Evolutionary conservation across 495 filamentous ascomycete genomes (phyloP).

Genomic region (Amniculicola lignicola): DNA sequence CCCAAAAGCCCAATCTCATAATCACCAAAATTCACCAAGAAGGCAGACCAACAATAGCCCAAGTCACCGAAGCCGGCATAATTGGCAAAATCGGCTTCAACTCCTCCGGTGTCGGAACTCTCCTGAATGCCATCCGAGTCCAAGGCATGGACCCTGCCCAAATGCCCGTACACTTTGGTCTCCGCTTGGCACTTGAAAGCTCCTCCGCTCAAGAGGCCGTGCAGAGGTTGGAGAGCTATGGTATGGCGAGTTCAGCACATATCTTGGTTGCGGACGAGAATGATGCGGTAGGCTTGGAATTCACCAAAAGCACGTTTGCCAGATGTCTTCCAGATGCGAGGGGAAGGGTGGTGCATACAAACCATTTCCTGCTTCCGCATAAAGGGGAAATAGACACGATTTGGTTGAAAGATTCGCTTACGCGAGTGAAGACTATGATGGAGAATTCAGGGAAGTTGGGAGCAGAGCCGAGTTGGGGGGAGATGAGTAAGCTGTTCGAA

Average conservation of each 20-base stretch:
- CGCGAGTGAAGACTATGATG: slow-evolving; percentile 48
- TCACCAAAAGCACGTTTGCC: slow-evolving; percentile 54
- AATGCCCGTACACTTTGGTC: slow-evolving; percentile 61
- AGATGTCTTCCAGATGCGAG: slow-evolving; percentile 47
- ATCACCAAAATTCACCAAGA: slow-evolving; percentile 52
- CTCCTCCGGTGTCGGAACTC: slow-evolving; percentile 59
- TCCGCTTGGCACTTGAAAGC: slow-evolving; percentile 57
- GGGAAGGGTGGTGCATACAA: slow-evolving; percentile 58
- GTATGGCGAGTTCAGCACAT: slow-evolving; percentile 61
- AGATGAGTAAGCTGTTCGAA: slow-evolving; percentile 35
- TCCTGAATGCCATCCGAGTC: slow-evolving; percentile 64
- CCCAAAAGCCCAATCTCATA: slow-evolving; percentile 51
- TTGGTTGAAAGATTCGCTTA: slow-evolving; percentile 55
- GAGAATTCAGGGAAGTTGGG: slow-evolving; percentile 44
- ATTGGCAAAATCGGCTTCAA: slow-evolving; percentile 72
- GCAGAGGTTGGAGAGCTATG: slow-evolving; percentile 47
- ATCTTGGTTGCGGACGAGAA: slow-evolving; percentile 58
- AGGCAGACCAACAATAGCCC: slow-evolving; percentile 50
- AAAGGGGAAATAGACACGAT: slow-evolving; percentile 46
- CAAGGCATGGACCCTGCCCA: slow-evolving; percentile 53
- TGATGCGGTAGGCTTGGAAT: slow-evolving; percentile 56
- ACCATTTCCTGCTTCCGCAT: slow-evolving; percentile 57
- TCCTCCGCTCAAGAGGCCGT: slow-evolving; percentile 52
- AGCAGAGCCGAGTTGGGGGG: slow-evolving; percentile 22
- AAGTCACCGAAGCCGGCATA: slow-evolving; percentile 63